phyloP scores from a whole-genome alignment of 345 rosid genomes.

The Pistacia integerrima region DNA sequence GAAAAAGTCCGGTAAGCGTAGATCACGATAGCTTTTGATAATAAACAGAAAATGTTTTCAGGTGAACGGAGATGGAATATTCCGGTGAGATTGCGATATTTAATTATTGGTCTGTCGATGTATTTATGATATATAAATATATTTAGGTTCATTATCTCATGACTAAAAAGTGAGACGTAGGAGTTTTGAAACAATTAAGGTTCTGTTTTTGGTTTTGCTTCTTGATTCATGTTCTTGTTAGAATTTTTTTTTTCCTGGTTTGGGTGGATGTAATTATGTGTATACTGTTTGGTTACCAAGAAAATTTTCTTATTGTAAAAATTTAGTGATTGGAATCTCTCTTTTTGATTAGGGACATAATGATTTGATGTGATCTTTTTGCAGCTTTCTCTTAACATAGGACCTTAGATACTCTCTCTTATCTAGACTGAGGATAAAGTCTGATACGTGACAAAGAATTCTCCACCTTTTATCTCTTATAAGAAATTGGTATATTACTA shows the following conservation, averaged over 20 bases:
- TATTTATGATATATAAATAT: no score
- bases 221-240: conserved; percentile 2
- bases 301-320: conserved; percentile 16
- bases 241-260: neutral
- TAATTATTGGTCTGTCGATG: neutral
- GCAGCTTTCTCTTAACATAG: no score
- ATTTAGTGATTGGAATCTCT: neutral
- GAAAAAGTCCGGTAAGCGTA: conserved; percentile 52
- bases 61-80: conserved; percentile 17
- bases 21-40: conserved; percentile 47
- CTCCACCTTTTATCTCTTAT: no score
- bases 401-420: no score
- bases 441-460: no score
- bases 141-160: conserved; percentile 10
- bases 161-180: conserved; percentile 24
- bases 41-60: neutral
- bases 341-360: neutral
- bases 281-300: conserved; percentile 23
- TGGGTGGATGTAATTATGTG: conserved; percentile 26
- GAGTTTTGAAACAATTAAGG: neutral
- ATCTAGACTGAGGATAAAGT: no score
- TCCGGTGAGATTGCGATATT: conserved; percentile 17
- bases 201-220: neutral
- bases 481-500: no score
- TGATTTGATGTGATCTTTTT: neutral